phyloP scores from a whole-genome alignment of 2,329 filamentous ascomycete genomes.

The Pseudophaeomoniella oleicola region DNA sequence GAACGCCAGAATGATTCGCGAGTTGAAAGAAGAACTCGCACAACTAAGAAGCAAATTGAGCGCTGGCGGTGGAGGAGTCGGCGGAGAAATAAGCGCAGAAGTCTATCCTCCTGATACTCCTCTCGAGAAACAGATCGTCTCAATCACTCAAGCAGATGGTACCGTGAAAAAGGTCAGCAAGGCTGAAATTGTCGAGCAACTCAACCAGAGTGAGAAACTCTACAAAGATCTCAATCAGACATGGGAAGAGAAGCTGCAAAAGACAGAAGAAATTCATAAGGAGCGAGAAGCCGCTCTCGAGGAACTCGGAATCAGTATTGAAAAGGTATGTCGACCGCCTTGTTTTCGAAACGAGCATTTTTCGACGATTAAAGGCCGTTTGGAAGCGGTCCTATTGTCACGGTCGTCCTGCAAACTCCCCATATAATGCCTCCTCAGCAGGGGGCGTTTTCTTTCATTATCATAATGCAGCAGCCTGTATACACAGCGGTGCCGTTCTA shows the following conservation, averaged over 20 bases:
- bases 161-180: conserved; percentile 91
- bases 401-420: too few species aligned
- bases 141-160: conserved; percentile 76
- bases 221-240: conserved; percentile 94
- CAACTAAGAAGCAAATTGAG: conserved; percentile 76
- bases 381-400: too few species aligned
- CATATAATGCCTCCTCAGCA: too few species aligned
- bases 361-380: too few species aligned
- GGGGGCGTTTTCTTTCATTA: too few species aligned
- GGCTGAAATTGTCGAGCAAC: conserved; percentile 91
- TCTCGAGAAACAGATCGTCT: conserved; percentile 89
- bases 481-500: too few species aligned
- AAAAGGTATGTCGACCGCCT: too few species aligned
- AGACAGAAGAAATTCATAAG: conserved; percentile 95
- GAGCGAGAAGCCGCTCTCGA: conserved; percentile 89
- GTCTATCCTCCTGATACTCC: conserved; percentile 87
- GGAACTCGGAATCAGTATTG: conserved; percentile 95
- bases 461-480: too few species aligned
- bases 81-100: conserved; percentile 46
- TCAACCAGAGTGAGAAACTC: conserved; percentile 91
- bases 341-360: too few species aligned
- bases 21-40: conserved; percentile 87
- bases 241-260: conserved; percentile 91
- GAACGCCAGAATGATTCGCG: conserved; percentile 96
- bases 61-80: conserved; percentile 34